Base-by-base conservation (phyloP, 768 basidiomycete species). In the Dioszegia crocea region DNA sequence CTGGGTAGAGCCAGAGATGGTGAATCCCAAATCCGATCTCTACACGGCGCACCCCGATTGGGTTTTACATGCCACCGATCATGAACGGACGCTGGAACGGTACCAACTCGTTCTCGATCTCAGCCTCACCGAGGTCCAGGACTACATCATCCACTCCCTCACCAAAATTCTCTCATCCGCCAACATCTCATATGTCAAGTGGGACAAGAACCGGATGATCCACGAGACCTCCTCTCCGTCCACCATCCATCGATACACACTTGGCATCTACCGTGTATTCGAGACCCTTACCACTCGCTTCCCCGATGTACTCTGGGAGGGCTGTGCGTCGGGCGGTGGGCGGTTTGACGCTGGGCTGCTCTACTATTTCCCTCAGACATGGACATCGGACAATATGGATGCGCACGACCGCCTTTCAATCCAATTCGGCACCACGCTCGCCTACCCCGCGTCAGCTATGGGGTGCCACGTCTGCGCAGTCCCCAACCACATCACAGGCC, bases 1-100 rank as follows among this genome's bases (percentile, higher is more conserved):
- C 23, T 70, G 68, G 68, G 66, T 70, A 19, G 68, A 70, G 44
- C 66, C 66, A n/a, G 66, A 70, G 51, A 67, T 67, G 66, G 66
- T 70, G 48, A 70, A 67, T 31, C 61, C 66, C 6, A n/a, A 49
- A 26, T 65, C 63, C 4, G 66, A 67, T 30, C 46, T 70, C 10
- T 67, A 65, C 60, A 61, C 63, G 24, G 21, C 30, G 1, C 66
- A 70, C 41, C 68, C 68, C 4, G 66, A 67, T 24, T 70, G 68
- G 68, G 56, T 55, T 14, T 47, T 70, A 1, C 64, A 61, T 36
- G 56, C 61, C 12, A 52, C 23, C 26, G 46, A 43, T 3, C 56
- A 63, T 40, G 36, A 39, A 5, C 46, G 55, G 39, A 67, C 66
- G 16, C 33, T 45, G 45, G 46, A 60, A 40, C 57, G 68, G 31